These are phyloP conservation scores for Phytopythium helicoides DNA, from an alignment of 352 stramenopile species.

Conservation along the genomic window DNA sequence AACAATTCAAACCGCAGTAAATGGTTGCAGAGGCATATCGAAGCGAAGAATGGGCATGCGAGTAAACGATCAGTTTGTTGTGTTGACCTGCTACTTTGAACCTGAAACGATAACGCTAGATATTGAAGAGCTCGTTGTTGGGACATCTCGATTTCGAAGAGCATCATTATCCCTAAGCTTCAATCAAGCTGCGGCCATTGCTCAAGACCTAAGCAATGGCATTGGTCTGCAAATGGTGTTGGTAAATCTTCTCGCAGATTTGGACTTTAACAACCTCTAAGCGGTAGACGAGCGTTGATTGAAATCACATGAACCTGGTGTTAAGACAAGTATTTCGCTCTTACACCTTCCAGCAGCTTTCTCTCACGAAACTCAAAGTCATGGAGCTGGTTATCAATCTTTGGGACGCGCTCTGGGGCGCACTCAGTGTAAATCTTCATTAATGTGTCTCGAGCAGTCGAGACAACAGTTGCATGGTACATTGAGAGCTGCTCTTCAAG, in stretches of 20 bases:
- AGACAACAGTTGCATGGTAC: constrained; percentile 28
- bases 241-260: too few species aligned
- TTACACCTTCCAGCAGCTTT: constrained; percentile 32
- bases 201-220: too few species aligned
- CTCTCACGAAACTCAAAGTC: constrained; percentile 51
- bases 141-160: too few species aligned
- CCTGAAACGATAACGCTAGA: background rate
- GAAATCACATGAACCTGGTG: too few species aligned
- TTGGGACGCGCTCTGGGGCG: constrained; percentile 50
- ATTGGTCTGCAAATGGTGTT: too few species aligned
- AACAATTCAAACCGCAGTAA: too few species aligned
- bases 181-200: too few species aligned
- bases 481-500: constrained; percentile 19
- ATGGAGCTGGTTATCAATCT: constrained; percentile 45
- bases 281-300: too few species aligned
- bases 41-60: background rate
- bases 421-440: constrained; percentile 35
- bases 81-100: background rate
- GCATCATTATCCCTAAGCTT: too few species aligned
- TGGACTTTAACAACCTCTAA: too few species aligned
- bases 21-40: too few species aligned
- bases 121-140: too few species aligned
- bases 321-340: constrained; percentile 45
- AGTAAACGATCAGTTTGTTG: background rate
- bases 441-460: constrained; percentile 22